Conservation (phyloP, 371 early-diverging fungal genomes). For the Apophysomyces elegans region DNA sequence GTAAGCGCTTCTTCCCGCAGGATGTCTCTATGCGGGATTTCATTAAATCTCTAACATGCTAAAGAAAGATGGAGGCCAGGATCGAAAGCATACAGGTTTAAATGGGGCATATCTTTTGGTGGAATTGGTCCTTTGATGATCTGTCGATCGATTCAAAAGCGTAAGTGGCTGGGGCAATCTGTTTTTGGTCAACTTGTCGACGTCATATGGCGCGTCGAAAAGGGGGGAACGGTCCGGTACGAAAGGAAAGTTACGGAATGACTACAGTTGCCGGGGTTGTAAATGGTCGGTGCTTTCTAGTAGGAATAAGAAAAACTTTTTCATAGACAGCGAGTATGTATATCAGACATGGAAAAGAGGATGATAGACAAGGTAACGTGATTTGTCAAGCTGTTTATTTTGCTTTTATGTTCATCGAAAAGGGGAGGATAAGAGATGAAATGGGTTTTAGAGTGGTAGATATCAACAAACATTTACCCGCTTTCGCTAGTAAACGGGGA, state of each 20-base stretch:
- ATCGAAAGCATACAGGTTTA: too few species aligned
- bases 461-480: slow-evolving; percentile 5
- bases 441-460: neutral
- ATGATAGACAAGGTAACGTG: neutral
- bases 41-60: too few species aligned
- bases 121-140: too few species aligned
- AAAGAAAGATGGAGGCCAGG: too few species aligned
- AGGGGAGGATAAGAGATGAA: neutral
- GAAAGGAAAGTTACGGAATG: slow-evolving; percentile 6
- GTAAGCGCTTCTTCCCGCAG: too few species aligned
- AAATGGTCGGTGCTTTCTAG: slow-evolving; percentile 1
- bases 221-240: neutral
- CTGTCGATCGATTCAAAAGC: too few species aligned
- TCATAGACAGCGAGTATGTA: neutral
- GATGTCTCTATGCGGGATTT: too few species aligned
- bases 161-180: too few species aligned
- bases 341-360: neutral
- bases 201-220: too few species aligned
- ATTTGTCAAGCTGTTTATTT: neutral
- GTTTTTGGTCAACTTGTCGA: too few species aligned
- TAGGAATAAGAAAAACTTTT: neutral
- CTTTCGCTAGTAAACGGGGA: neutral
- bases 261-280: neutral
- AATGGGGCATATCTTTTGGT: too few species aligned
- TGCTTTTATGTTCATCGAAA: too few species aligned